Percentiles rank a stretch among this genome's conserved stretches.
Evolutionary conservation across 2,329 filamentous ascomycete species (phyloP).

Genomic region (Trichoderma atroviride): DNA sequence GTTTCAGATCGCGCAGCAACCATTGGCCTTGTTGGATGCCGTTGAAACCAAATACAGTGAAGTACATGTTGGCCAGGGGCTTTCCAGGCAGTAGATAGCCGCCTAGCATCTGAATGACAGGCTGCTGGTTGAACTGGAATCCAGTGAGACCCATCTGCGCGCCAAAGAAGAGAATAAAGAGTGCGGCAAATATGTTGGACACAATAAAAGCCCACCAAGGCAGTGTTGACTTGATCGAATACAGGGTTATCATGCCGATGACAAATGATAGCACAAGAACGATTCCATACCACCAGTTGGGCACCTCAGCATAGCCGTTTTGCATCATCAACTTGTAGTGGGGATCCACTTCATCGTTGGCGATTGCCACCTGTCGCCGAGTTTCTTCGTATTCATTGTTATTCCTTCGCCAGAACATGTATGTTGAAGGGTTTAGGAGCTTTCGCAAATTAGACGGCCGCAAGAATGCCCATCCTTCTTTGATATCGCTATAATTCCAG

Average conservation of each 20-base stretch:
- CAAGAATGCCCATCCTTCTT: slow-evolving; percentile 29
- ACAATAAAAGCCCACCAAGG: slow-evolving; percentile 48
- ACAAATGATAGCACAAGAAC: slow-evolving; percentile 33
- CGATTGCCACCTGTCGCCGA: not conserved
- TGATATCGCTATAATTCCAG: slow-evolving; percentile 35
- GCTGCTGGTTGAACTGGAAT: slow-evolving; percentile 38
- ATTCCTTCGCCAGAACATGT: slow-evolving; percentile 4
- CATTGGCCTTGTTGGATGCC: slow-evolving; percentile 38
- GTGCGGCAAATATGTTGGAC: slow-evolving; percentile 39
- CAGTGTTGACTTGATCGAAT: slow-evolving; percentile 35
- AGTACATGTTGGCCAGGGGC: slow-evolving; percentile 48
- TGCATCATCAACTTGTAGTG: slow-evolving; percentile 47
- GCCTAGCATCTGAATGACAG: slow-evolving; percentile 50
- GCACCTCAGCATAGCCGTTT: slow-evolving; percentile 43
- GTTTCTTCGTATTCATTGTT: not conserved
- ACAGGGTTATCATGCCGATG: slow-evolving; percentile 44
- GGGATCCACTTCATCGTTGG: slow-evolving; percentile 37
- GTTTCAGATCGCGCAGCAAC: slow-evolving; percentile 35
- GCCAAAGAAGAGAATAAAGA: slow-evolving; percentile 46
- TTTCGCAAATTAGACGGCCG: not conserved
- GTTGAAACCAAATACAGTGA: slow-evolving; percentile 43
- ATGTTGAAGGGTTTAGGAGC: not conserved
- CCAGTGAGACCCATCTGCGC: slow-evolving; percentile 43
- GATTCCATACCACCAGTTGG: slow-evolving; percentile 48
- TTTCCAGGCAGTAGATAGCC: slow-evolving; percentile 49